A percentile compares a stretch with the other conserved stretches of the same genome.
These are phyloP conservation scores for Lentinus polychrous DNA, from an alignment of 1,284 basidiomycete species.

Conservation along the genomic window DNA sequence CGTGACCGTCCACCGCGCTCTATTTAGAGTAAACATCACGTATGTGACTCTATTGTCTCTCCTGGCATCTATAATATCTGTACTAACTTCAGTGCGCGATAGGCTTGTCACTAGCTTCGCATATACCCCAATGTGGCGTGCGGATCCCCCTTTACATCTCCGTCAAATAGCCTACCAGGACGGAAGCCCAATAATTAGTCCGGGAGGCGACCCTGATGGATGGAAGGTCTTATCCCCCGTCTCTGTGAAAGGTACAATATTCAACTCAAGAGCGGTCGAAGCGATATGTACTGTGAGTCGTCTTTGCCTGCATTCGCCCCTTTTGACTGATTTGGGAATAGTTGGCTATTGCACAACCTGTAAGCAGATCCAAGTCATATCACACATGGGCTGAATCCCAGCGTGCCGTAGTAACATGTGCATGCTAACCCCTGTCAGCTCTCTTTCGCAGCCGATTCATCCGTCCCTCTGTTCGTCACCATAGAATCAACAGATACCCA, in stretches of 20 bases:
- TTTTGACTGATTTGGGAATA: constrained; percentile 17
- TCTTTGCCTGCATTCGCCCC: constrained; percentile 14
- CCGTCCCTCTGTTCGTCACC: constrained; percentile 41
- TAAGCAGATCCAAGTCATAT: constrained; percentile 26
- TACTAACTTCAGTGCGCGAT: background rate
- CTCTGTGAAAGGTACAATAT: constrained; percentile 23
- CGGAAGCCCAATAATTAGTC: constrained; percentile 22
- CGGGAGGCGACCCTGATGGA: constrained; percentile 27
- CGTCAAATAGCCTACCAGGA: constrained; percentile 26
- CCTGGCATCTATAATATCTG: constrained; percentile 8
- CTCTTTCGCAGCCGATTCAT: constrained; percentile 40
- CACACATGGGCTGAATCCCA: background rate
- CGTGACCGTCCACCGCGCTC: constrained; percentile 27
- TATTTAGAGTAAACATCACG: constrained; percentile 28
- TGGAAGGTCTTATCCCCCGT: constrained; percentile 28
- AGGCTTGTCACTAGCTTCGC: constrained; percentile 21
- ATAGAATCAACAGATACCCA: constrained; percentile 37
- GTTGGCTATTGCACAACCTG: constrained; percentile 50
- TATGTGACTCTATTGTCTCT: constrained; percentile 8
- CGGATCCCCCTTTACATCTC: constrained; percentile 25
- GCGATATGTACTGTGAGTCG: constrained; percentile 30
- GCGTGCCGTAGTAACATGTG: background rate
- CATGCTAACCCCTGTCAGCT: constrained; percentile 35
- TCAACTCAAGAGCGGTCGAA: constrained; percentile 27
- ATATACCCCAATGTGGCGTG: constrained; percentile 27